phyloP scores from a whole-genome alignment of 2,329 filamentous ascomycete genomes.

The Trichoderma semiorbis region DNA sequence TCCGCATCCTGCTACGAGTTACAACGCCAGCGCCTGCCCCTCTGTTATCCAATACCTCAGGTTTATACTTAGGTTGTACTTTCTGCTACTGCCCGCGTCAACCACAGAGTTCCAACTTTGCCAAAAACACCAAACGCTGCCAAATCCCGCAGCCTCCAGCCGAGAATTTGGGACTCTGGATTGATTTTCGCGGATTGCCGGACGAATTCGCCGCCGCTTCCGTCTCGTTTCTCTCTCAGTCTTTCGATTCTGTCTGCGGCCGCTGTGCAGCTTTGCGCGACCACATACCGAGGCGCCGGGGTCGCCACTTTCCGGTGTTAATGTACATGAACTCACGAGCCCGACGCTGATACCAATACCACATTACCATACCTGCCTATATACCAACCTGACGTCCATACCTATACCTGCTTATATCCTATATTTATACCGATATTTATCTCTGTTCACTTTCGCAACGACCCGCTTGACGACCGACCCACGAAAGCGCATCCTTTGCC shows the following conservation, averaged over 20 bases:
- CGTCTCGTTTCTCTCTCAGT: background rate
- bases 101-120: conserved; percentile 4
- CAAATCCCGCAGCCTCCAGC: background rate
- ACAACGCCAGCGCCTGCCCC: conserved; percentile 8
- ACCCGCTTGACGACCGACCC: background rate
- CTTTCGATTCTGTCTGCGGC: background rate
- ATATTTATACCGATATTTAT: background rate
- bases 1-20: conserved; percentile 7
- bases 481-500: conserved; percentile 8
- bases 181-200: background rate
- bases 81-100: conserved; percentile 7
- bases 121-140: background rate
- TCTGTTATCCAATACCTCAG: conserved; percentile 1
- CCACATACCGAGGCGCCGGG: conserved; percentile 14
- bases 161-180: background rate
- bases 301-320: conserved; percentile 1
- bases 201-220: background rate
- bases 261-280: conserved; percentile 5
- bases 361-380: background rate
- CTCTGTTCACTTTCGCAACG: background rate
- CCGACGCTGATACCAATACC: background rate
- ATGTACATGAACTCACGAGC: conserved; percentile 12
- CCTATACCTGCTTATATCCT: background rate
- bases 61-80: background rate
- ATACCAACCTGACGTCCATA: background rate